phyloP scores from a whole-genome alignment of 106 monocot species.

The Apostasia shenzhenica region DNA sequence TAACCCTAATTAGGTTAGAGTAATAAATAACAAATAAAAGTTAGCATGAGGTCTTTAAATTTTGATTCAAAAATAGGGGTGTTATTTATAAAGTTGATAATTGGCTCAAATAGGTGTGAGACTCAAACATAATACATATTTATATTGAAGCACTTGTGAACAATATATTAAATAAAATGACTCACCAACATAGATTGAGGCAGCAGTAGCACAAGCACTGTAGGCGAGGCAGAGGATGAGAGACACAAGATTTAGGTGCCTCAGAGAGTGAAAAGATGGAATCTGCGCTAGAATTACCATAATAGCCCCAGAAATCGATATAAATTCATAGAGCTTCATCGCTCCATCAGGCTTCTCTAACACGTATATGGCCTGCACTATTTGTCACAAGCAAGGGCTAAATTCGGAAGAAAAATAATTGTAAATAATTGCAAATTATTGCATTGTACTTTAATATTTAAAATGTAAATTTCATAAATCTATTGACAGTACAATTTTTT shows the following conservation, averaged over 20 bases:
- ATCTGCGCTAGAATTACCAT: conserved; percentile 72
- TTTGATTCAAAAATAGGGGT: too few species aligned
- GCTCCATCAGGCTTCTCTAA: conserved; percentile 43
- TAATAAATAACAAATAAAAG: too few species aligned
- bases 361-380: conserved; percentile 59
- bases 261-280: conserved; percentile 85
- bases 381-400: neutral
- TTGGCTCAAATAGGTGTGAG: too few species aligned
- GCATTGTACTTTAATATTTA: neutral
- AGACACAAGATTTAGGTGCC: conserved; percentile 78
- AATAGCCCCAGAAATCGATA: conserved; percentile 53
- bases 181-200: conserved; percentile 56
- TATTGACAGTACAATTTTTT: too few species aligned
- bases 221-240: conserved; percentile 64
- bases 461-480: too few species aligned
- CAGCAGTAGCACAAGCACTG: conserved; percentile 62
- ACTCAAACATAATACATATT: too few species aligned
- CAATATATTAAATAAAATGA: neutral
- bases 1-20: too few species aligned
- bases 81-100: too few species aligned
- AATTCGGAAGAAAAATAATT: neutral
- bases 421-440: neutral
- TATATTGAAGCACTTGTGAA: too few species aligned
- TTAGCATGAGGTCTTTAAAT: too few species aligned
- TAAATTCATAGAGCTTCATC: conserved; percentile 57